Conservation (phyloP, 805 yeast genomes). For the Lipomyces yamadae region DNA sequence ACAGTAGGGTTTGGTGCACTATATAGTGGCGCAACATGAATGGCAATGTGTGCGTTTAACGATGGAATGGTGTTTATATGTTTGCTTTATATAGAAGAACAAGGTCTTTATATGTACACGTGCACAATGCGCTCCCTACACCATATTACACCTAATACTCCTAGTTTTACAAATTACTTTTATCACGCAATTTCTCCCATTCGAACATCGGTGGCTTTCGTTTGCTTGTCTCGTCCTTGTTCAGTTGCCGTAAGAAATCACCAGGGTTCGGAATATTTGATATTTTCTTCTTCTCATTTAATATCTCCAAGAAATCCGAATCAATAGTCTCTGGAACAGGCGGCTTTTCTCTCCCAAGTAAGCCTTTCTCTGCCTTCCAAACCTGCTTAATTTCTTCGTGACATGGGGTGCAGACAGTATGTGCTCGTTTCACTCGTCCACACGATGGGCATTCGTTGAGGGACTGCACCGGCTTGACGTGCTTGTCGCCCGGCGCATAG, state of each 20-base stretch:
- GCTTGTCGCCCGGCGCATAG: constrained; percentile 81
- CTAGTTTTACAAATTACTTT: neutral
- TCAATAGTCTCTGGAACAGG: constrained; percentile 29
- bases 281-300: constrained; percentile 22
- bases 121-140: neutral
- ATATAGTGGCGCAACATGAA: neutral
- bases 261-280: constrained; percentile 29
- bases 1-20: constrained; percentile 2
- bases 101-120: neutral
- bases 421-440: constrained; percentile 88
- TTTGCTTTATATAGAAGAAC: neutral
- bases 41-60: neutral
- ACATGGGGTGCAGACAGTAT: constrained; percentile 91
- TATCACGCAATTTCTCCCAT: constrained; percentile 15
- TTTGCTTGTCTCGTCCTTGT: constrained; percentile 40
- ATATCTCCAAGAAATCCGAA: constrained; percentile 23
- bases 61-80: neutral
- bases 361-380: constrained; percentile 57
- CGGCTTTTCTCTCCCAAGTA: constrained; percentile 1
- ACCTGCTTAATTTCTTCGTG: constrained; percentile 76
- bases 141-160: neutral
- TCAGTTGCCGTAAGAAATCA: constrained; percentile 19
- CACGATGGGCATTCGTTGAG: constrained; percentile 93
- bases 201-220: constrained; percentile 27
- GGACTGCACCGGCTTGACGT: constrained; percentile 72